Conservation (phyloP, 345 rosid genomes). For the thale cress (Arabidopsis thaliana) region TAIR10.1 NC_003075.7:8609501-8610000, state of each 20-base stretch:
- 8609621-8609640: constrained; percentile 51
- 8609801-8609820: constrained; percentile 54
- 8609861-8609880: constrained; percentile 76
- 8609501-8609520: constrained; percentile 87
- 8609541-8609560: constrained; percentile 61
- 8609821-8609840: constrained; percentile 59
- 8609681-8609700: constrained; percentile 86
- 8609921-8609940: constrained; percentile 57
- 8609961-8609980: constrained; percentile 96
- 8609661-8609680: constrained; percentile 54
- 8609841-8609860: constrained; percentile 53
- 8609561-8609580: constrained; percentile 65
- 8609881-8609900: constrained; percentile 81
- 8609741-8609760: constrained; percentile 78
- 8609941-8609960: constrained; percentile 85
- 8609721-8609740: constrained; percentile 95
- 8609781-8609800: constrained; percentile 86
- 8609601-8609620: constrained; percentile 52
- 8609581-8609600: constrained; percentile 53
- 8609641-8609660: constrained; percentile 41
- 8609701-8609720: constrained; percentile 76
- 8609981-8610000: constrained; percentile 91
- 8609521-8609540: constrained; percentile 70
- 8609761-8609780: constrained; percentile 91
- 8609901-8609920: constrained; percentile 76